These are phyloP conservation scores for Xylaria sp. DNA, from an alignment of 2,329 filamentous ascomycete genomes.

Conservation along the genomic window DNA sequence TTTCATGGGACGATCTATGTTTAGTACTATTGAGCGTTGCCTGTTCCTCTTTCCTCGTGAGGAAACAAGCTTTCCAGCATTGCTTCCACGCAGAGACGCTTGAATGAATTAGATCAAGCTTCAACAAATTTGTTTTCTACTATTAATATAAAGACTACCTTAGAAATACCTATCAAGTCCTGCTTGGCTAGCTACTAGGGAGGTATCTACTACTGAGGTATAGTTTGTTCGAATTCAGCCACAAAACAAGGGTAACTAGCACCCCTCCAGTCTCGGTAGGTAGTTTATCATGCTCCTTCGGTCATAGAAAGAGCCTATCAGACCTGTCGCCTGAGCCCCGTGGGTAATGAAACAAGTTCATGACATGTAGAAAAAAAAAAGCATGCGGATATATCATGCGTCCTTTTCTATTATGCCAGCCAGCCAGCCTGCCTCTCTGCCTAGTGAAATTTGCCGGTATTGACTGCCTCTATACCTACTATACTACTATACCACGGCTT, in stretches of 20 bases:
- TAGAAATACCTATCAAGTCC: too few relatives aligned
- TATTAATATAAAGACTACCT: too few relatives aligned
- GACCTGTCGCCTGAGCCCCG: slow-evolving; percentile 3
- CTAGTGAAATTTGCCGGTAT: too few relatives aligned
- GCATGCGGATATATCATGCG: not conserved
- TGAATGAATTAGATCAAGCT: not conserved
- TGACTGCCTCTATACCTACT: too few relatives aligned
- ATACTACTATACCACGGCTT: too few relatives aligned
- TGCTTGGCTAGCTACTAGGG: not conserved
- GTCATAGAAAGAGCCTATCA: slow-evolving; percentile 12
- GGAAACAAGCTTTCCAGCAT: too few relatives aligned
- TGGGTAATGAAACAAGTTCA: slow-evolving; percentile 3
- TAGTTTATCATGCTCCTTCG: too few relatives aligned
- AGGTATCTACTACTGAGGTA: not conserved
- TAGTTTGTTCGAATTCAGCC: not conserved
- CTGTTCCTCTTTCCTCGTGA: not conserved
- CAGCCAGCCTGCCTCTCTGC: too few relatives aligned
- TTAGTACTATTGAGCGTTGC: not conserved
- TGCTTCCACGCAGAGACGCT: not conserved
- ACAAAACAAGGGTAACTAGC: not conserved
- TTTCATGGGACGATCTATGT: not conserved
- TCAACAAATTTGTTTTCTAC: not conserved
- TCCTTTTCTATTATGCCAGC: too few relatives aligned
- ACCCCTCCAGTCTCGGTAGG: too few relatives aligned
- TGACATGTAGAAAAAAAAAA: not conserved